Percentiles rank a stretch among this genome's conserved stretches.
Evolutionary conservation across 805 yeast species (phyloP).

Genomic region (Maudiozyma barnettii): DNA sequence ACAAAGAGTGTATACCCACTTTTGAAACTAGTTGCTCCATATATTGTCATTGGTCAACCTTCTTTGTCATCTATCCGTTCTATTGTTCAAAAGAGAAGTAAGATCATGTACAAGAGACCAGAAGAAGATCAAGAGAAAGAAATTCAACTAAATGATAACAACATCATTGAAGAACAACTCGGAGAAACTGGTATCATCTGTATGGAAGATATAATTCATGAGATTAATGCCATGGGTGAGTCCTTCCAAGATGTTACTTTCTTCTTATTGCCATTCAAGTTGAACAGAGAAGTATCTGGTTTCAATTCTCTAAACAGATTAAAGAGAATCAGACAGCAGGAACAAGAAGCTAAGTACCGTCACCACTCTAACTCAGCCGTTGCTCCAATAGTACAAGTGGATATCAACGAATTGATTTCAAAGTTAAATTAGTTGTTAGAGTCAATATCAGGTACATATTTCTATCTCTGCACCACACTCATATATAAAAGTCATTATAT

Average conservation of each 20-base stretch:
- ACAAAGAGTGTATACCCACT: conserved; percentile 52
- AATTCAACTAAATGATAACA: conserved; percentile 60
- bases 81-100: conserved; percentile 68
- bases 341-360: conserved; percentile 36
- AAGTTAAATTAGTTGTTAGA: conserved; percentile 44
- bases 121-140: conserved; percentile 28
- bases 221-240: conserved; percentile 53
- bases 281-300: conserved; percentile 62
- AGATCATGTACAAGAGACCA: conserved; percentile 33
- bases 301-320: conserved; percentile 66
- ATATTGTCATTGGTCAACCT: conserved; percentile 65
- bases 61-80: conserved; percentile 64
- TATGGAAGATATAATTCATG: conserved; percentile 73
- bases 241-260: conserved; percentile 49
- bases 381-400: conserved; percentile 60
- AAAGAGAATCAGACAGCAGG: conserved; percentile 49
- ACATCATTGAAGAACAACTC: conserved; percentile 60
- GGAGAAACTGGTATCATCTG: conserved; percentile 66
- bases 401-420: conserved; percentile 58
- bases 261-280: conserved; percentile 62
- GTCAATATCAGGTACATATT: background rate
- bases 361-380: conserved; percentile 50
- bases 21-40: conserved; percentile 61
- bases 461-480: background rate
- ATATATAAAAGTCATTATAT: too few relatives aligned